These are phyloP conservation scores for Rhizophora mangle DNA, from an alignment of 345 rosid species.

Conservation along the genomic window DNA sequence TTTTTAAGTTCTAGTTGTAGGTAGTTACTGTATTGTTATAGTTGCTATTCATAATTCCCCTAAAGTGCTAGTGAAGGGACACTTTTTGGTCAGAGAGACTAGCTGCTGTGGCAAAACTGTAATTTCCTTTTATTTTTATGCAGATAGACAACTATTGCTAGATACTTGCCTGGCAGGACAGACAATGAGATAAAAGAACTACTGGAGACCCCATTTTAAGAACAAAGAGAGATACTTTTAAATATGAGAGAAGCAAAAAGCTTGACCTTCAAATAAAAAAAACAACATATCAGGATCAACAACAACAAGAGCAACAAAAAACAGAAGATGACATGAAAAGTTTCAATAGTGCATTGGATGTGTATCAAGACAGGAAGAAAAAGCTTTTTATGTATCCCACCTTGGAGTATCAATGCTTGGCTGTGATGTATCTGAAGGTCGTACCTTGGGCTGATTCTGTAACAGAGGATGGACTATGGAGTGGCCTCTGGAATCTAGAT, in stretches of 20 bases:
- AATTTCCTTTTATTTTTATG: background rate
- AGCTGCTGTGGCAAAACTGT: background rate
- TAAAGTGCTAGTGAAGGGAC: background rate
- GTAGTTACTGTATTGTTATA: too few species aligned
- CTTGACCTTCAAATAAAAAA: background rate
- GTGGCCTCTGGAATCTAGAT: conserved; percentile 18
- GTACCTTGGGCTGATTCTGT: background rate
- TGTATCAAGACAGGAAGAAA: background rate
- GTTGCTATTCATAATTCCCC: too few species aligned
- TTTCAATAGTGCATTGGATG: too few species aligned
- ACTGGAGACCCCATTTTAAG: background rate
- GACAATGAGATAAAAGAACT: background rate
- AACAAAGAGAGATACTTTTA: background rate
- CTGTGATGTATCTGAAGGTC: background rate
- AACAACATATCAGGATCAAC: too few species aligned
- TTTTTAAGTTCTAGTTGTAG: background rate
- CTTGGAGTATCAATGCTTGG: background rate
- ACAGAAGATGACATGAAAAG: background rate
- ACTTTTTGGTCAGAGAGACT: background rate
- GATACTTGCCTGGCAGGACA: background rate
- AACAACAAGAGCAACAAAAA: background rate
- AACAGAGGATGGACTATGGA: background rate
- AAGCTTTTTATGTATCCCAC: background rate
- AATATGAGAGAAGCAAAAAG: background rate
- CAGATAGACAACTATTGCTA: background rate